phyloP scores from a whole-genome alignment of 2,329 filamentous ascomycete species.

The Zasmidium citrigriseum region DNA sequence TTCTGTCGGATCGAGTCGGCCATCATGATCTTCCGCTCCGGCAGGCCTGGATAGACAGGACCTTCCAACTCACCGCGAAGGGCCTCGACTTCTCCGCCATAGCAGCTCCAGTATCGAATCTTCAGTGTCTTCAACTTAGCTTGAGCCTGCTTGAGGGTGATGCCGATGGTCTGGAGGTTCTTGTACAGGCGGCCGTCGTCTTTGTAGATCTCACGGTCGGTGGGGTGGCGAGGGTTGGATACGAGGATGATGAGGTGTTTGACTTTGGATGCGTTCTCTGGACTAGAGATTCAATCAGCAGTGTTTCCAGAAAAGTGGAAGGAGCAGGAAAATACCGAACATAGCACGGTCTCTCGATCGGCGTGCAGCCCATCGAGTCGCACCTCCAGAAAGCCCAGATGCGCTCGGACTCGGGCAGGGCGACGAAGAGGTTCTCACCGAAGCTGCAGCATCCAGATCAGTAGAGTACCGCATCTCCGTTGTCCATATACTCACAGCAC shows the following conservation, averaged over 20 bases:
- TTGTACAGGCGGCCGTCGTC: background rate
- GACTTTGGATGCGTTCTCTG: constrained; percentile 10
- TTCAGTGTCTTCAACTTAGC: constrained; percentile 13
- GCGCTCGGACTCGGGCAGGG: constrained; percentile 9
- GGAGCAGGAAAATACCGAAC: background rate
- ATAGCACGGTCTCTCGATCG: constrained; percentile 8
- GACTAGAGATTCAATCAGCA: background rate
- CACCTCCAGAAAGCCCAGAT: constrained; percentile 16
- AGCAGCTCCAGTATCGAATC: constrained; percentile 11
- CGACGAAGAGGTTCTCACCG: constrained; percentile 18
- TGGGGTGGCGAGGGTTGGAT: background rate
- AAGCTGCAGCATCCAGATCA: too few species aligned
- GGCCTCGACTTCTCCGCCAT: constrained; percentile 14
- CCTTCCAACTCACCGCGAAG: constrained; percentile 14
- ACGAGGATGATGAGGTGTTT: constrained; percentile 17
- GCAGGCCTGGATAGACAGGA: constrained; percentile 2
- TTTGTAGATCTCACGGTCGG: background rate
- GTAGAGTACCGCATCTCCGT: too few species aligned
- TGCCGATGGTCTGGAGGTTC: constrained; percentile 27
- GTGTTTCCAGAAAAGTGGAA: background rate
- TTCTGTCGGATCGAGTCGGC: constrained; percentile 3
- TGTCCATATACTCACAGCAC: too few species aligned
- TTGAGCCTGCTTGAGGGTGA: constrained; percentile 1
- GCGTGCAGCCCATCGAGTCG: background rate
- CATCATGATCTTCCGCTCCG: constrained; percentile 10